Evolutionary conservation across 2,329 filamentous ascomycete species (phyloP).

Genomic region (Aquanectria penicillioides): DNA sequence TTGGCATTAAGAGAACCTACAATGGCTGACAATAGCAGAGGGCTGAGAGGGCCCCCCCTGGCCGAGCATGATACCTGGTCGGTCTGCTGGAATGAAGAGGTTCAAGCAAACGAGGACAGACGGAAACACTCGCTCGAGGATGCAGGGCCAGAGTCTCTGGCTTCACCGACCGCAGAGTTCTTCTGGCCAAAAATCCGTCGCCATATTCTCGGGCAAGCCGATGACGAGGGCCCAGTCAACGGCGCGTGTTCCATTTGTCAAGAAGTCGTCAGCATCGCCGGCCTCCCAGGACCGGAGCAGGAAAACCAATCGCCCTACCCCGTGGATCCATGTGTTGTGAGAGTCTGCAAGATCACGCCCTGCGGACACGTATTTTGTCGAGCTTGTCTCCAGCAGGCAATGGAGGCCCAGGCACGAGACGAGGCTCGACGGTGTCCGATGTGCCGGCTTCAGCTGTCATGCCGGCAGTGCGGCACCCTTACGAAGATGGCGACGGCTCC

Average conservation of each 20-base stretch:
- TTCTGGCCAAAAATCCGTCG: constrained; percentile 9
- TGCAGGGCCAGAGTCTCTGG: no score
- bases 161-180: no score
- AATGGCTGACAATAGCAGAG: not conserved
- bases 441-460: constrained; percentile 22
- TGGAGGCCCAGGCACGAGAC: not conserved
- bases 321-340: not conserved
- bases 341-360: constrained; percentile 15
- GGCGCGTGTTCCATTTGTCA: constrained; percentile 32
- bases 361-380: constrained; percentile 40
- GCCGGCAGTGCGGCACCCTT: constrained; percentile 1
- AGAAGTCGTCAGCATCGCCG: constrained; percentile 17
- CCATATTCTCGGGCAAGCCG: not conserved
- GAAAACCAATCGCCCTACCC: no score
- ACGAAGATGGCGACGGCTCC: not conserved
- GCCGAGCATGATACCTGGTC: no score
- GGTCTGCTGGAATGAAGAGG: no score
- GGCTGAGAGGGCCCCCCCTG: not conserved
- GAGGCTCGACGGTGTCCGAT: constrained; percentile 20
- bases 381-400: constrained; percentile 5
- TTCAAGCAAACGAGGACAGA: no score
- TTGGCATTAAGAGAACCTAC: not conserved
- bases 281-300: not conserved
- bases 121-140: no score
- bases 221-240: not conserved